Conservation (phyloP, 2,329 filamentous ascomycete species). For the Coniella lustricola region DNA sequence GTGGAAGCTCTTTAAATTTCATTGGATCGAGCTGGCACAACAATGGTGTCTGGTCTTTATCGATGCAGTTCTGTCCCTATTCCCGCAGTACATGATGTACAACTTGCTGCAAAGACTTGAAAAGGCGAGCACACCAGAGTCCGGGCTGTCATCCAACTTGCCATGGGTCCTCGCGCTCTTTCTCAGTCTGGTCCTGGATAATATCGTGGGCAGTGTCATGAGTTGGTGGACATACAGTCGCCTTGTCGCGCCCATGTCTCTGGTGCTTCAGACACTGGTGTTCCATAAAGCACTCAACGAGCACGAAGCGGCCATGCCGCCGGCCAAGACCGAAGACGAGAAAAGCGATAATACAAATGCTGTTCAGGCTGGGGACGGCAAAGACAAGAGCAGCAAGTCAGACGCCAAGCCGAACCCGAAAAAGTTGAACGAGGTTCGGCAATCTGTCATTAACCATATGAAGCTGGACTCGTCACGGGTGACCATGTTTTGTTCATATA, state of each 20-base stretch:
- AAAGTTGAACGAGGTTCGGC: conserved; percentile 23
- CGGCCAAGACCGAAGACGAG: conserved; percentile 8
- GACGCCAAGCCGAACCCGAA: conserved; percentile 8
- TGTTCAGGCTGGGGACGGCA: conserved; percentile 12
- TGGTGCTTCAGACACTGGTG: conserved; percentile 28
- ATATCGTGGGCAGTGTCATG: conserved; percentile 24
- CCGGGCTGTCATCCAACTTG: conserved; percentile 21
- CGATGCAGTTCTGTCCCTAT: conserved; percentile 24
- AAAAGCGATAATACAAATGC: conserved; percentile 13
- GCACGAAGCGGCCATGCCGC: conserved; percentile 25
- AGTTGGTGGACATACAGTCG: conserved; percentile 28
- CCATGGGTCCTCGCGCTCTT: conserved; percentile 27
- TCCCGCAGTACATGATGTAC: conserved; percentile 29
- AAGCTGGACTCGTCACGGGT: conserved; percentile 27
- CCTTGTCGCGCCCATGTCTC: conserved; percentile 26
- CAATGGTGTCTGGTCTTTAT: conserved; percentile 28
- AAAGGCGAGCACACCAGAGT: conserved; percentile 14
- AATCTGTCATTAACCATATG: conserved; percentile 31
- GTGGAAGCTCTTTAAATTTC: conserved; percentile 26
- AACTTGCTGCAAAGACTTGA: conserved; percentile 29
- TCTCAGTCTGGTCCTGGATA: conserved; percentile 25
- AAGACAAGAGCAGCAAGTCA: neutral
- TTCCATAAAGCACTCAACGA: conserved; percentile 29
- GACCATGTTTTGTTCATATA: conserved; percentile 15
- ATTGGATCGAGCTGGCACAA: conserved; percentile 22